A percentile compares a stretch with the other conserved stretches of the same genome.
These are phyloP conservation scores for Crithidia sp. DNA, from an alignment of 208 protist genomes.

Conservation along the genomic window DNA sequence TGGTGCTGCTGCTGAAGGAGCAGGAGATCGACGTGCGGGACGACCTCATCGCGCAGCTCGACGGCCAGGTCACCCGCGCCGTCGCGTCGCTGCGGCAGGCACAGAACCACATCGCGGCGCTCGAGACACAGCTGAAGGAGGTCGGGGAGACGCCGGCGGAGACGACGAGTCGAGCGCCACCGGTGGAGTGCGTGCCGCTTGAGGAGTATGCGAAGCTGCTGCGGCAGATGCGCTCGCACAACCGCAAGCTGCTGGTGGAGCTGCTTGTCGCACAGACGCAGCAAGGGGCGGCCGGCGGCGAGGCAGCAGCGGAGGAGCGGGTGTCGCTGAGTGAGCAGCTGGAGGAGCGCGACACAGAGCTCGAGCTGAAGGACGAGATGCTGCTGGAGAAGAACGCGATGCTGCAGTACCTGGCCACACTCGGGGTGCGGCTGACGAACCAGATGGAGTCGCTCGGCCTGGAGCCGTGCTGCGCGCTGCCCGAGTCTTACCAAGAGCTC, in stretches of 20 bases:
- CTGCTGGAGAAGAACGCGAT: conserved; percentile 80
- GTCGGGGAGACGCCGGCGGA: conserved; percentile 37
- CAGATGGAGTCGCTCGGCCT: conserved; percentile 75
- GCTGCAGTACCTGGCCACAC: conserved; percentile 74
- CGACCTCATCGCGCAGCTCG: conserved; percentile 63
- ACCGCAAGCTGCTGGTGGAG: conserved; percentile 46
- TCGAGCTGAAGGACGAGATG: conserved; percentile 78
- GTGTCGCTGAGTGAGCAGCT: conserved; percentile 50
- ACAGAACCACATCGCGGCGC: conserved; percentile 42
- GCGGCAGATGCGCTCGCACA: conserved; percentile 56
- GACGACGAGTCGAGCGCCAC: conserved; percentile 26
- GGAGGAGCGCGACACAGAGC: conserved; percentile 68
- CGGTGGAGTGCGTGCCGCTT: conserved; percentile 61
- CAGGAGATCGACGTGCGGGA: conserved; percentile 69
- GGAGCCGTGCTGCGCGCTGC: conserved; percentile 72
- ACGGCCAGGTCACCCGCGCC: conserved; percentile 54
- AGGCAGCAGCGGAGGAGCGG: conserved; percentile 6
- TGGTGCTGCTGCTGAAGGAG: conserved; percentile 62
- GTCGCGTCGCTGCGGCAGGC: conserved; percentile 46
- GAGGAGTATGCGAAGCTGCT: conserved; percentile 77
- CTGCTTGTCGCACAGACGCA: conserved; percentile 40
- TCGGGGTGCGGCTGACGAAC: conserved; percentile 67
- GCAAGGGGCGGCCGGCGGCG: neutral
- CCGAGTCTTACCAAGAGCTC: conserved; percentile 69
- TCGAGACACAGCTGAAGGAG: conserved; percentile 43